Evolutionary conservation across 257 asterid genomes (phyloP), one percentile per base, ranked within the genome.

Genomic region (Oldenlandia corymbosa): DNA sequence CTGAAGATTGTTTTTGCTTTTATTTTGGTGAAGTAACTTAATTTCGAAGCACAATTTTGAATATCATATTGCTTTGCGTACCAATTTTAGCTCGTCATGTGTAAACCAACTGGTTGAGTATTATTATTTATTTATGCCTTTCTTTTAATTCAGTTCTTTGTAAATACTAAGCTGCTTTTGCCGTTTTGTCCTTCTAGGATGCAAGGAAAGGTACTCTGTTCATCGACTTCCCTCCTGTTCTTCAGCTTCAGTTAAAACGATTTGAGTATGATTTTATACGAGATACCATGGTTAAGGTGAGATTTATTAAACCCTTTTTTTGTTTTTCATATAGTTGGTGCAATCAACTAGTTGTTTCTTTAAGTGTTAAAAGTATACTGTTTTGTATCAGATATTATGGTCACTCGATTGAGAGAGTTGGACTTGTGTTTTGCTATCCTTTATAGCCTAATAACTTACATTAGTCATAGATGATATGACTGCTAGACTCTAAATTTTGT

Each of bases 181-280:
- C 32, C 27, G 28, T 66, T 42, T 36, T 71, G 41, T 49, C 26
- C 13, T 71, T 75, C 60, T 92, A 88, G 96, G 96, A 88, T 75
- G 94, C 96, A 63, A 84, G 68, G 81, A 88, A 84, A 75, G 96
- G 96, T 59, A 94, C 85, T 66, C 83, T 85, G 57, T 88, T 88
- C 81, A 83, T 77, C 26, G 94, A 88, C 73, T 84, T 87, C 76
- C 95, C 93, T 64, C 93, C 90, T 39, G 95, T 87, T 68, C 95
- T 87, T 62, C 88, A 87, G 81, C 93, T 87, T 73, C 93, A 83
- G 81, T 69, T 85, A 53, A 88, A 88, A 65, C 81, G 95, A 68
- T 88, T 88, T 61, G 95, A 88, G 67, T 85, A 85, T 60, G 95
- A 88, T 71, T 88, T 88, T 73, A 71, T 76, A 67, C 86, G 88